Base-by-base conservation (phyloP, 192 early-diverging fungal genomes). In the Chytriomyces sp. region DNA sequence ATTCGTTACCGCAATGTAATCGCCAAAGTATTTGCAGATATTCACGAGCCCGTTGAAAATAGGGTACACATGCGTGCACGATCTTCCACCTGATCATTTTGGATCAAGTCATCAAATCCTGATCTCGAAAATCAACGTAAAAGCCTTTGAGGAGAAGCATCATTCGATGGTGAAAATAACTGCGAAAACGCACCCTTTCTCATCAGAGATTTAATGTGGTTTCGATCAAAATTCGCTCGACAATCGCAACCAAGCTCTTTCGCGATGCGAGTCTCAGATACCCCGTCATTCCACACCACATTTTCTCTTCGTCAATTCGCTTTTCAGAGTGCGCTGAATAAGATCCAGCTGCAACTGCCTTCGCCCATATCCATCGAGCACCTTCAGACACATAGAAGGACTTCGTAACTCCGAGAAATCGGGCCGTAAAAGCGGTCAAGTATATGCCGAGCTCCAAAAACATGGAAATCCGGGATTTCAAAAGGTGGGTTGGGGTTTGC, bases 61-160 rank as follows among this genome's bases (percentile, higher is more conserved):
- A 98, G 82, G 24, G 80, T 63, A 69, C 95, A 96, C 77, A 98
- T 81, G 16, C 87, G 76, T 47, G 79, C 83, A 47, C 98, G 79
- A 69, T 96, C 93, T 13, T 90, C 70, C n/a, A 90, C 61, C 73
- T 83, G 83, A 49, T 91, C 72, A 11, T 87, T 83, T 48, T 90
- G 83, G 76, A 94, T 85, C 84, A 98, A 88, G 7, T 86, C 77
- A 50, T 85, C 86, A 72, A 98, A 93, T 10, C 95, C 94, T 82
- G 50, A n/a, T 4, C 2, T 35, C 2, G 35, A 35, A n/a, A n/a
- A n/a, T n/a, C n/a, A n/a, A n/a, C n/a, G n/a, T n/a, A n/a, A n/a
- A n/a, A n/a, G n/a, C n/a, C n/a, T n/a, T n/a, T n/a, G n/a, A n/a
- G n/a, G n/a, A n/a, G n/a, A n/a, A n/a, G n/a, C n/a, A n/a, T n/a